Conservation (phyloP, 768 basidiomycete species). For the Kwoniella shandongensis region DNA sequence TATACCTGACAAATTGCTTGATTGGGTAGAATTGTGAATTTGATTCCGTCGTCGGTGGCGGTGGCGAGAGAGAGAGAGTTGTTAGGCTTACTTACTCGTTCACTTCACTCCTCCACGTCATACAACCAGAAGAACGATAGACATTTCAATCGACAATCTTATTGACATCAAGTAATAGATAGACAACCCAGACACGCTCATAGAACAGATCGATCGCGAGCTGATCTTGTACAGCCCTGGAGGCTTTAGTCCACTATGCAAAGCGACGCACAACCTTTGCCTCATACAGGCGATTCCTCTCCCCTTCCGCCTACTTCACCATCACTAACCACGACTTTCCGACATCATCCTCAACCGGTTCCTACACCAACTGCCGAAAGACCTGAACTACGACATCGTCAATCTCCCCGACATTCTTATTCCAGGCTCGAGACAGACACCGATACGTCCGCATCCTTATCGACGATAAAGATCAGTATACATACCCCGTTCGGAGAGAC, state of each 20-base stretch:
- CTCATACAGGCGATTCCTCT: constrained; percentile 5
- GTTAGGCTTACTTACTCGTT: too few relatives aligned
- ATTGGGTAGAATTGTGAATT: too few relatives aligned
- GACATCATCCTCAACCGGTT: constrained; percentile 27
- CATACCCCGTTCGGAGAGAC: constrained; percentile 33
- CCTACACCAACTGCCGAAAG: constrained; percentile 16
- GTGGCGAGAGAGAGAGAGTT: too few relatives aligned
- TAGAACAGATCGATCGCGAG: too few relatives aligned
- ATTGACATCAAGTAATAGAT: too few relatives aligned
- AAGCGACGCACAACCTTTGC: constrained; percentile 7
- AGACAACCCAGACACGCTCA: too few relatives aligned
- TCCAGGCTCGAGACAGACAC: neutral
- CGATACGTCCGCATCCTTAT: neutral
- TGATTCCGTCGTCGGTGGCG: too few relatives aligned
- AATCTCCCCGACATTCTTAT: neutral
- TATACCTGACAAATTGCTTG: too few relatives aligned
- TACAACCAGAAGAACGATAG: too few relatives aligned
- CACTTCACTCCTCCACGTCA: too few relatives aligned
- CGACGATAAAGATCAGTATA: constrained; percentile 26
- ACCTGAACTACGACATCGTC: constrained; percentile 9
- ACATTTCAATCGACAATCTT: too few relatives aligned
- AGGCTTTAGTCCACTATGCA: constrained; percentile 10
- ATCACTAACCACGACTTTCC: constrained; percentile 17
- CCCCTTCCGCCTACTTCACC: constrained; percentile 29
- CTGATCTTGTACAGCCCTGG: neutral